Base-by-base conservation (phyloP, 805 yeast genomes). In the Saturnispora serradocipensis region DNA sequence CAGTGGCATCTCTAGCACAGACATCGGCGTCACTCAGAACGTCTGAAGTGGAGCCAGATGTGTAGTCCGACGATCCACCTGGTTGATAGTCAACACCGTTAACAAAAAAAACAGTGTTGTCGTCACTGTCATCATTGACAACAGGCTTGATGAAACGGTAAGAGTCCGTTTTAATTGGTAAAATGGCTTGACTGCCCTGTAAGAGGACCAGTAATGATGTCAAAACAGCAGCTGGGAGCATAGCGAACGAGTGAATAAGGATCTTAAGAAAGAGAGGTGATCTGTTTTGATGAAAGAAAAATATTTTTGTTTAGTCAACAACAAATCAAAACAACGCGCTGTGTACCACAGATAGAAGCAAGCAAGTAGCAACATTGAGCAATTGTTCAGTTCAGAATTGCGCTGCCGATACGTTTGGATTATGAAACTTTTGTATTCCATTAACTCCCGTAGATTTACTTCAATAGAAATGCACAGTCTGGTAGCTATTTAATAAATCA, bases 31-130 rank as follows among this genome's bases (percentile, higher is more conserved):
- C 86, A 13, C 89, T 75, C 36, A 90, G 72, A 2, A 88, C 89
- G 65, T 90, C 97, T 13, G 63, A 57, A 0, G 47, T 63, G 45
- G 54, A 57, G 44, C 54, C 70, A 34, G 60, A 59, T 18, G 67
- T 59, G 59, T 73, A 80, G 16, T 71, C 75, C 0, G 95, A 86
- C 0, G 96, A 83, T 2, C 97, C 97, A 56, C 97, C 97, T 0
- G 91, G 95, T 68, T 88, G 95, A 67, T 90, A 90, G 67, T 88
- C 97, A 40, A 90, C 80, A 56, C 97, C 97, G 54, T 86, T 79
- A 51, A 89, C 73, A 66, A 83, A 84, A 65, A 88, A 90, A 8
- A 86, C 84, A 44, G 75, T 74, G 34, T 82, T 83, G 24, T 70
- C 64, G 11, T 65, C 59, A 4, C 45, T 52, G 15, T 61, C 61